Evolutionary conservation across 768 basidiomycete species (phyloP), one percentile per base, ranked within the genome.

Genomic region (Boletus barrowsii): DNA sequence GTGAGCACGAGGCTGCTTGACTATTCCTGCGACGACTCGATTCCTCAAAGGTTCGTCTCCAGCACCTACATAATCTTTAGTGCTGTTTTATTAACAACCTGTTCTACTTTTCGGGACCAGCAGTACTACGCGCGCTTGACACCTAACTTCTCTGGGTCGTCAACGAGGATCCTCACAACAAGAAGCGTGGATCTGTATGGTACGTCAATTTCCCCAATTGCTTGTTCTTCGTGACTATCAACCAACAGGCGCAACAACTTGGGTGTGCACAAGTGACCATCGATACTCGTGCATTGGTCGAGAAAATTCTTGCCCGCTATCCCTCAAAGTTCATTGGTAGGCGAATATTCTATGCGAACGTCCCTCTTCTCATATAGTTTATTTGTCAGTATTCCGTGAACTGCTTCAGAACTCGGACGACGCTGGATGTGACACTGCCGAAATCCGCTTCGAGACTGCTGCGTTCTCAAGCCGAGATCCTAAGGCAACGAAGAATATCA

Each of bases 341-440:
- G 52, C 3, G n/a, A 39, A 11, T 44, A 14, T 37, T 26, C 2
- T 32, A 32, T 7, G 4, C 33, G 20, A 24, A 24, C 11, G 4
- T 4, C 39, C 9, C 20, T 29, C 14, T 39, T 45, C 26, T 32
- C 10, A 39, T 37, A 3, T 11, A 32, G 3, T 42, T 32, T 20
- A 42, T 13, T 18, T 36, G n/a, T 3, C 17, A 53, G 51, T 53
- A 24, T 46, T 53, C 20, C 37, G 51, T 0, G 51, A 53, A 39
- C n/a, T 51, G 8, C 50, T 51, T 44, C 50, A 51, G 18, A 51
- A 51, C 24, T 44, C 50, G 2, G 50, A 51, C 2, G 50, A 51
- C 22, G 50, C 50, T 20, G 42, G 9, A 30, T 44, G 35, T 15
- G 35, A 41, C 39, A 4, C 8, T 3, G 52, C 4, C 17, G 52